A percentile compares a stretch with the other conserved stretches of the same genome.
Evolutionary conservation across 2,329 filamentous ascomycete genomes (phyloP).

Genomic region (Claviceps sp.): DNA sequence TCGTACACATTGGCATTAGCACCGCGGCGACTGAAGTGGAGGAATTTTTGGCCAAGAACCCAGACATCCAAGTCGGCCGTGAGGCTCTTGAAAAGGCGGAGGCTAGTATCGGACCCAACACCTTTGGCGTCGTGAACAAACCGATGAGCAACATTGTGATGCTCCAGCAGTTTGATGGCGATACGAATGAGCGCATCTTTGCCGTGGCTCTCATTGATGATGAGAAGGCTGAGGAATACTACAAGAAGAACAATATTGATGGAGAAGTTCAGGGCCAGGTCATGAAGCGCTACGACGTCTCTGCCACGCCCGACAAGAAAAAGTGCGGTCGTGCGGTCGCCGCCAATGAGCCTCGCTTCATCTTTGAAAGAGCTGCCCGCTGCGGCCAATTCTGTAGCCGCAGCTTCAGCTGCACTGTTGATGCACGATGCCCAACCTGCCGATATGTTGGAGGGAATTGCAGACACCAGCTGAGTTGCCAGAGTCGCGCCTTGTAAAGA

Average conservation of each 20-base stretch:
- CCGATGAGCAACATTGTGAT: constrained; percentile 7
- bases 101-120: constrained; percentile 4
- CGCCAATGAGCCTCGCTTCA: constrained; percentile 1
- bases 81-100: constrained; percentile 5
- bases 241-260: constrained; percentile 6
- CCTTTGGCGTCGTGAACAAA: constrained; percentile 9
- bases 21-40: not conserved
- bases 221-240: constrained; percentile 6
- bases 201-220: constrained; percentile 9
- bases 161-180: constrained; percentile 7
- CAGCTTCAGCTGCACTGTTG: constrained; percentile 3
- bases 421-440: constrained; percentile 4
- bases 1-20: not conserved
- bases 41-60: constrained; percentile 7
- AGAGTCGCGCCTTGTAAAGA: not conserved
- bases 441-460: constrained; percentile 3
- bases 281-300: not conserved
- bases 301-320: not conserved
- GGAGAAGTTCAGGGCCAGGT: not conserved
- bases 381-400: constrained; percentile 8
- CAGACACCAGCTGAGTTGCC: constrained; percentile 5
- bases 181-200: constrained; percentile 7
- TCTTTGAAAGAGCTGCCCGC: constrained; percentile 4
- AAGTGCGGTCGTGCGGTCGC: not conserved
- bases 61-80: constrained; percentile 8